Evolutionary conservation across 768 basidiomycete genomes (phyloP), one percentile per base, ranked within the genome.

Genomic region (Sarcodon sp.): DNA sequence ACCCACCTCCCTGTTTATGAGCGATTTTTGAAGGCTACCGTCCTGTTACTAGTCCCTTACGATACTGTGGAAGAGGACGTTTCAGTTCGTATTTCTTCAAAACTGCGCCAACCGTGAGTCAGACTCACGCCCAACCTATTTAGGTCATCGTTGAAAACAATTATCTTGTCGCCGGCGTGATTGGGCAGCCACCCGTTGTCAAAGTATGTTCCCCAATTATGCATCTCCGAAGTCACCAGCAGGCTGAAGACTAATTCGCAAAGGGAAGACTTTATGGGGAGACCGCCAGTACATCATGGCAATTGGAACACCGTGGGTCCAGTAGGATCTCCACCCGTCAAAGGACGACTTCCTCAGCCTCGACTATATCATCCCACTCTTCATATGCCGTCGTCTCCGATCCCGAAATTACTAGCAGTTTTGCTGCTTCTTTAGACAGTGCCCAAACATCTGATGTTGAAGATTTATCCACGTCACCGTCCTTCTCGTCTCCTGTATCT

Each of bases 351-450:
- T 87, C 85, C 11, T 79, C 82, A 11, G 67, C 80, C 6, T 87
- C 86, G 7, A 84, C 83, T 1, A 66, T 79, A 0, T 87, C 85
- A 3, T 83, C 83, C 0, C 83, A 77, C 31, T 89, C 87, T 15
- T 89, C 87, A 0, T 89, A 79, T 55, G 86, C 87, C 4, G 72
- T 87, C 48, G 70, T 89, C 7, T 87, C 87, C n/a, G 87, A 89
- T 55, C 79, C 78, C 2, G 87, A 89, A 54, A 82, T 88, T 46
- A 86, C 86, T 4, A 87, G 84, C 64, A 85, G 82, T 59, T 87
- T 88, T 54, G 83, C 84, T 1, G 85, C 83, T 6, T 88, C 86
- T 31, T 71, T 88, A 3, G 87, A 86, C 58, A 83, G 82, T 53
- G 79, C 69, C 11, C 79, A 78, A 27, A 71, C 73, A 9, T 87